Evolutionary conservation across 2,329 filamentous ascomycete species (phyloP).

Genomic region (Myotisia sp.): DNA sequence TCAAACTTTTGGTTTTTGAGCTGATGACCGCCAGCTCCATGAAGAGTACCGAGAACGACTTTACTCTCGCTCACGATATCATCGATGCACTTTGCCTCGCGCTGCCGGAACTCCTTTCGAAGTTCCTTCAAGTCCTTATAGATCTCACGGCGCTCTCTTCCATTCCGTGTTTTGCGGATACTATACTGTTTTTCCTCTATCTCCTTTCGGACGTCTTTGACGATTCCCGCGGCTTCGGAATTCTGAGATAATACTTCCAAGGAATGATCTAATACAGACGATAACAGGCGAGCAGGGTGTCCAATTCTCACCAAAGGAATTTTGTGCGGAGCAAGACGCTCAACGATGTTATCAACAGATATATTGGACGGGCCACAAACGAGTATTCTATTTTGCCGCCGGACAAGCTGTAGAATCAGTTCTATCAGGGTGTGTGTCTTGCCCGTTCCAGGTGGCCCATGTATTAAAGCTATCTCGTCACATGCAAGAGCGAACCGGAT

Average conservation of each 20-base stretch:
- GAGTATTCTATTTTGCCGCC: constrained; percentile 57
- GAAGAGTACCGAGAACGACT: constrained; percentile 81
- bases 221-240: constrained; percentile 76
- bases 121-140: constrained; percentile 76
- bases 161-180: constrained; percentile 72
- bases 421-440: constrained; percentile 96
- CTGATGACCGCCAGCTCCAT: constrained; percentile 79
- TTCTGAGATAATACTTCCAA: constrained; percentile 82
- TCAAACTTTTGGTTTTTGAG: constrained; percentile 71
- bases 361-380: constrained; percentile 98
- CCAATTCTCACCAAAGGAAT: constrained; percentile 79
- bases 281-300: constrained; percentile 79
- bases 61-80: constrained; percentile 62
- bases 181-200: constrained; percentile 86
- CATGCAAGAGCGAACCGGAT: constrained; percentile 71
- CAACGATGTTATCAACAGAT: constrained; percentile 95
- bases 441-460: constrained; percentile 88
- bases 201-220: constrained; percentile 77
- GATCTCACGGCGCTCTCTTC: constrained; percentile 63
- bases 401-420: constrained; percentile 78
- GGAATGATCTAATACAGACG: constrained; percentile 76
- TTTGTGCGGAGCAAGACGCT: constrained; percentile 71
- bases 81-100: constrained; percentile 68
- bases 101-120: constrained; percentile 72
- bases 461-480: constrained; percentile 72